Percentiles rank a stretch among this genome's conserved stretches.
These are phyloP conservation scores for Phaeosphaeriaceae sp. DNA, from an alignment of 2,329 filamentous ascomycete species.

Conservation along the genomic window DNA sequence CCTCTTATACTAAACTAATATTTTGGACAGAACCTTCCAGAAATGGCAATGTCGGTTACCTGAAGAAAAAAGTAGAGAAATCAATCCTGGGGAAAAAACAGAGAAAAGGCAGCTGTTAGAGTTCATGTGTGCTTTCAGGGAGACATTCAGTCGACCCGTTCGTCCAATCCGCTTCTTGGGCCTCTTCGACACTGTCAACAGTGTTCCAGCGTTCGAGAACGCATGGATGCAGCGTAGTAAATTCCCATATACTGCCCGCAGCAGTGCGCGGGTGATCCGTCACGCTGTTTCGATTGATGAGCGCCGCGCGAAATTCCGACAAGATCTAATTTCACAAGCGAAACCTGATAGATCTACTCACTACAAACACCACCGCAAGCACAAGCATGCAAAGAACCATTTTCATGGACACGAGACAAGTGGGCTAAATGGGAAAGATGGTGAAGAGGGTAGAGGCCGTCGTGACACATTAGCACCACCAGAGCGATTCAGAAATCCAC, in stretches of 20 bases:
- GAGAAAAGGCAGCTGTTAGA: slow-evolving; percentile 69
- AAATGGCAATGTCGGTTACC: slow-evolving; percentile 70
- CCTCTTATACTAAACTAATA: background rate
- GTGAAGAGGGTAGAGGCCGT: slow-evolving; percentile 22
- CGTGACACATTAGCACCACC: slow-evolving; percentile 37
- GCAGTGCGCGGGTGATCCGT: slow-evolving; percentile 65
- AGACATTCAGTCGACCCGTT: slow-evolving; percentile 80
- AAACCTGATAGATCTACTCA: slow-evolving; percentile 38
- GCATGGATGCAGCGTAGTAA: slow-evolving; percentile 78
- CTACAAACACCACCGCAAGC: slow-evolving; percentile 37
- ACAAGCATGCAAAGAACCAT: slow-evolving; percentile 16
- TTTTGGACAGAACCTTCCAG: slow-evolving; percentile 62
- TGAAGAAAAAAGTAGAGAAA: slow-evolving; percentile 32
- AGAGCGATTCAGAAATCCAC: slow-evolving; percentile 38
- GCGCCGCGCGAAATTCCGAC: slow-evolving; percentile 72
- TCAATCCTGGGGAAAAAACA: slow-evolving; percentile 51
- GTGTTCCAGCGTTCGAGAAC: slow-evolving; percentile 76
- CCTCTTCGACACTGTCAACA: slow-evolving; percentile 83
- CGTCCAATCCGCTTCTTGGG: slow-evolving; percentile 77
- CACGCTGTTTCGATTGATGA: slow-evolving; percentile 76
- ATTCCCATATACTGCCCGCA: slow-evolving; percentile 70
- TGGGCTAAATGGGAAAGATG: slow-evolving; percentile 15
- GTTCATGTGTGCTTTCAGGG: slow-evolving; percentile 80
- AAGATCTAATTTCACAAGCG: slow-evolving; percentile 66
- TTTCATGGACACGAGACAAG: slow-evolving; percentile 20